Base-by-base conservation (phyloP, 2,329 filamentous ascomycete genomes). In the Elsinoe necatrix region DNA sequence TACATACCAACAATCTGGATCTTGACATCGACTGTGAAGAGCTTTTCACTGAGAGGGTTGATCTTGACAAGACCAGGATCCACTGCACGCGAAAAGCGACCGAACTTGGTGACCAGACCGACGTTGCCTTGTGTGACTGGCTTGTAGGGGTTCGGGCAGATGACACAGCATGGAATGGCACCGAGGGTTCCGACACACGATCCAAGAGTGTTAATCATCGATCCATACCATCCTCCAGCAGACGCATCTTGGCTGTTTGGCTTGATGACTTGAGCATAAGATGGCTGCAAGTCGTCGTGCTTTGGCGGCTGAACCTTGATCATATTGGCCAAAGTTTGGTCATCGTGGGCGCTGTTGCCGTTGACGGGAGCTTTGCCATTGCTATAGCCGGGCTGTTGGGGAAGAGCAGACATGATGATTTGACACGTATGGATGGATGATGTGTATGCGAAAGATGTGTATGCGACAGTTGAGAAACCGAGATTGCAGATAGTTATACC, bases 1-100 rank as follows among this genome's bases (percentile, higher is more conserved):
- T 37, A 72, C 75, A 57, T 73, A 77, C 75, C 79, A 71, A 95
- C 89, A 63, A 95, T 96, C 76, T 98, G 93, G 65, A 97, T 96
- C 83, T 97, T 98, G 75, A 98, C 93, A 71, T 98, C 93, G 69
- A 98, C 86, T 66, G 95, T 89, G 64, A 89, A 85, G 41, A 98
- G 80, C 58, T 80, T 82, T 78, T 98, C 93, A 66, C 87, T 92
- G 56, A 97, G 83, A 2, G 92, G 92, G 76, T 98, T 98, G 78
- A 98, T 85, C 78, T 95, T 95, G 72, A 97, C 89, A 29, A 98
- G 84, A 70, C 93, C 93, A 1, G 93, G 93, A 71, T 98, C 93
- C 63, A 97, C 92, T 9, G 93, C 90, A 72, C 91, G 87, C 73
- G 95, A 89, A 75, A 98, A 97, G 62, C 85, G 80, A 64, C 93